Evolutionary conservation across 345 rosid species (phyloP).

Genomic region (Microthlaspi erraticum): DNA sequence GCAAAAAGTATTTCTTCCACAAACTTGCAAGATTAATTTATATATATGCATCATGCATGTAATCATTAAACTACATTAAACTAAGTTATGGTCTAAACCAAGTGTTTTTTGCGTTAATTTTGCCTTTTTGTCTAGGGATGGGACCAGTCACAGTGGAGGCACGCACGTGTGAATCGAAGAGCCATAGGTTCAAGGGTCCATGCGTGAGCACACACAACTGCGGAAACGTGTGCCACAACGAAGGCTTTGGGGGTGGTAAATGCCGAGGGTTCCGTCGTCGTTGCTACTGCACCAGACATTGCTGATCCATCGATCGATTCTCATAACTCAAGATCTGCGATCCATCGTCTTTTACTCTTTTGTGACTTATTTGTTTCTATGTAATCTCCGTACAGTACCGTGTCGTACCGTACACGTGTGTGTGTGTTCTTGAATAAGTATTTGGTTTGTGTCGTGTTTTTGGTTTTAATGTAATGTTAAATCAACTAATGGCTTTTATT

Average conservation of each 20-base stretch:
- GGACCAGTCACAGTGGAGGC: conserved; percentile 47
- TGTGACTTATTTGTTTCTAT: background rate
- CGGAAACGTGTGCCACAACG: conserved; percentile 51
- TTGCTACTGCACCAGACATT: conserved; percentile 55
- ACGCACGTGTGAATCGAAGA: conserved; percentile 51
- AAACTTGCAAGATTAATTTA: background rate
- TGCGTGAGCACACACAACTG: conserved; percentile 48
- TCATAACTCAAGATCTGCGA: conserved; percentile 1
- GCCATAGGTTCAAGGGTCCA: conserved; percentile 53
- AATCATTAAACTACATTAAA: background rate
- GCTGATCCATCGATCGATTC: conserved; percentile 38
- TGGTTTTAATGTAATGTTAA: conserved; percentile 24
- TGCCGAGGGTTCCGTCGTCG: conserved; percentile 61
- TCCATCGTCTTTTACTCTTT: background rate
- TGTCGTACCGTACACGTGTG: conserved; percentile 35
- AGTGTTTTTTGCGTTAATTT: background rate
- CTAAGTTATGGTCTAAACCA: conserved; percentile 4
- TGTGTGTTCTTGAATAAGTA: conserved; percentile 35
- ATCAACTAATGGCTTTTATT: conserved; percentile 7
- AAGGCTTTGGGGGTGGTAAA: conserved; percentile 52
- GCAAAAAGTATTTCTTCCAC: background rate
- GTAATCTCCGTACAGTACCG: conserved; percentile 25
- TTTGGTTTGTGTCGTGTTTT: conserved; percentile 24
- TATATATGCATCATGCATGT: background rate
- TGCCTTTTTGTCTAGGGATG: conserved; percentile 25